phyloP scores from a whole-genome alignment of 192 early-diverging fungal genomes.

The Pilobolus umbonatus region DNA sequence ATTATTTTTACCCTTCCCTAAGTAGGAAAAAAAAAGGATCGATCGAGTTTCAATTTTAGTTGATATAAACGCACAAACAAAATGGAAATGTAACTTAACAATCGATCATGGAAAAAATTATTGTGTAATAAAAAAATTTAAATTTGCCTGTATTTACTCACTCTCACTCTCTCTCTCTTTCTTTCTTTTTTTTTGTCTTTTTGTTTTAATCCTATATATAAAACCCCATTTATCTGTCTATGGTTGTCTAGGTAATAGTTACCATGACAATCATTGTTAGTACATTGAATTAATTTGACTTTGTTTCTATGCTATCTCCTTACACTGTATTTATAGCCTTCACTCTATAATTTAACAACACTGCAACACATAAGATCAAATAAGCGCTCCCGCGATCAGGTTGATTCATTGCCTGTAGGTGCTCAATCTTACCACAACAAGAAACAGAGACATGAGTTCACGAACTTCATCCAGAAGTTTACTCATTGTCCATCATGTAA shows the following conservation, averaged over 20 bases:
- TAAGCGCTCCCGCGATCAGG: conserved; percentile 3
- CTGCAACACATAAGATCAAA: conserved; percentile 1
- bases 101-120: neutral
- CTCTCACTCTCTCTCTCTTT: conserved; percentile 8
- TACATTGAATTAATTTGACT: neutral
- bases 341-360: neutral
- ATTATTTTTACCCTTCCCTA: too few species aligned
- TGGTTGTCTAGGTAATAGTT: too few species aligned
- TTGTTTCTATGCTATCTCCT: neutral
- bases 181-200: conserved; percentile 7
- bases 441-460: conserved; percentile 4
- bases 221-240: too few species aligned
- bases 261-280: too few species aligned
- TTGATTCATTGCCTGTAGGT: neutral
- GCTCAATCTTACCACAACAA: neutral
- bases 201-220: too few species aligned
- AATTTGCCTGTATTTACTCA: neutral
- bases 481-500: conserved; percentile 36
- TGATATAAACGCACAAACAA: too few species aligned
- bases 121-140: neutral
- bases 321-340: neutral
- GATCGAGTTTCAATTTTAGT: conserved; percentile 11
- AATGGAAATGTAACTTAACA: too few species aligned
- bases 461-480: conserved; percentile 7
- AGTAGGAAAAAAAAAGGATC: conserved; percentile 13